Base-by-base conservation (phyloP, 805 yeast species). In the Candida koratica region DNA sequence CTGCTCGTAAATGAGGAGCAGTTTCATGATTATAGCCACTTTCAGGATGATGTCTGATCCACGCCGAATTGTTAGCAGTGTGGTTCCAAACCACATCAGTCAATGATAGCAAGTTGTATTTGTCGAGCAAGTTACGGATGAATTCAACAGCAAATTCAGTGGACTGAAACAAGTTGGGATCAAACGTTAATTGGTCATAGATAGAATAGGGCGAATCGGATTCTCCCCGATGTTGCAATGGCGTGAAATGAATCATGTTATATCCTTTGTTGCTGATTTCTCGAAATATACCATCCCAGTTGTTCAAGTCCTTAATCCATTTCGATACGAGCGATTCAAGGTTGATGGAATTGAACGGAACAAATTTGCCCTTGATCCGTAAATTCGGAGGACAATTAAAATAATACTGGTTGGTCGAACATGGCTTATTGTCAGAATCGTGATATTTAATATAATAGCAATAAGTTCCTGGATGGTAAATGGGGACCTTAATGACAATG, bases 221-320 rank as follows among this genome's bases (percentile, higher is more conserved):
- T 43, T 72, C 82, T 22, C 98, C 98, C 38, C 97, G 71, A 44
- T 79, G 64, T 60, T 90, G 96, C 47, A 90, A 67, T 0, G 98
- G 98, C 5, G 97, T 89, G 57, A 90, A 90, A 64, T 90, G 98
- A 28, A 93, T 68, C 96, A 90, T 86, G 58, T 93, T 93, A 65
- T 90, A 90, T 14, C 93, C 89, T 58, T 93, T 93, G 6, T 61
- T 55, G 11, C 80, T 61, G 29, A 90, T 73, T 30, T 73, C 73
- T 1, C 57, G 55, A 40, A 90, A 84, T 38, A 84, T 64, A 1
- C 60, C 55, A 38, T 76, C 75, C 97, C 97, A 90, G 10, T 74
- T 58, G 2, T 56, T 54, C 22, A 69, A 55, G 2, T 76, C 71
- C 2, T 97, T 96, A 62, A 89, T 75, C 90, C 96, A 87, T 62